phyloP scores from a whole-genome alignment of 495 filamentous ascomycete species.

The Lepraria neglecta region DNA sequence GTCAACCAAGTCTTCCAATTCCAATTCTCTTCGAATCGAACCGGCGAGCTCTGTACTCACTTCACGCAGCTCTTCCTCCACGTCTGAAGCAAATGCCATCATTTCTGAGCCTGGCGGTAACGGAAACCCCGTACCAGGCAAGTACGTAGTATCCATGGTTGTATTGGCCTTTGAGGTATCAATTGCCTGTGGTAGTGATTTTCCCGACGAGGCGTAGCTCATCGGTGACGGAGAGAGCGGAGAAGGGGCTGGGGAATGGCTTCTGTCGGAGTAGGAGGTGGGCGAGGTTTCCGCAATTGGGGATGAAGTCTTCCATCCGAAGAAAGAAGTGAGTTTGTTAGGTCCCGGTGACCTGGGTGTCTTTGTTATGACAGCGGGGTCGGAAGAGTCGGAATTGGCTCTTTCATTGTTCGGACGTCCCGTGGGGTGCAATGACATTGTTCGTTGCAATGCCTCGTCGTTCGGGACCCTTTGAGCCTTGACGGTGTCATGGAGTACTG shows the following conservation, averaged over 20 bases:
- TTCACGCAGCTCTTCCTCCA: slow-evolving; percentile 89
- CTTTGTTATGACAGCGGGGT: slow-evolving; percentile 34
- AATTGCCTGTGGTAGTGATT: slow-evolving; percentile 41
- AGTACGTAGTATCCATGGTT: slow-evolving; percentile 24
- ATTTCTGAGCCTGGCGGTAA: slow-evolving; percentile 30
- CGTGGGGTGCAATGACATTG: slow-evolving; percentile 34
- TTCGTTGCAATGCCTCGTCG: slow-evolving; percentile 24
- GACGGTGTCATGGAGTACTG: slow-evolving; percentile 29
- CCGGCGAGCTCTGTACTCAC: slow-evolving; percentile 87
- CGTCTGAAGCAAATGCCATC: slow-evolving; percentile 53
- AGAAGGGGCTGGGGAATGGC: slow-evolving; percentile 52
- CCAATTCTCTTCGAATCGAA: slow-evolving; percentile 93
- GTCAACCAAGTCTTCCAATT: slow-evolving; percentile 90
- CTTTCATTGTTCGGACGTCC: slow-evolving; percentile 30
- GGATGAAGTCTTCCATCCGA: slow-evolving; percentile 59
- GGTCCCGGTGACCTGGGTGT: slow-evolving; percentile 54
- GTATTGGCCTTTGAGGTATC: slow-evolving; percentile 41
- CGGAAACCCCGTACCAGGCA: slow-evolving; percentile 36
- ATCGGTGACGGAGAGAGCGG: slow-evolving; percentile 45
- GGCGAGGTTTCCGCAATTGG: slow-evolving; percentile 55
- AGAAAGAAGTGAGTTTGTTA: slow-evolving; percentile 60
- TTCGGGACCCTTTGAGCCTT: slow-evolving; percentile 19
- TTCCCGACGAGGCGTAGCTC: slow-evolving; percentile 25
- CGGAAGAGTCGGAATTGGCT: slow-evolving; percentile 28
- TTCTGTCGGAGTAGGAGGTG: slow-evolving; percentile 58